Percentiles rank a stretch among this genome's conserved stretches.
These are phyloP conservation scores for Russula olivacea DNA, from an alignment of 768 basidiomycete species.

Conservation along the genomic window DNA sequence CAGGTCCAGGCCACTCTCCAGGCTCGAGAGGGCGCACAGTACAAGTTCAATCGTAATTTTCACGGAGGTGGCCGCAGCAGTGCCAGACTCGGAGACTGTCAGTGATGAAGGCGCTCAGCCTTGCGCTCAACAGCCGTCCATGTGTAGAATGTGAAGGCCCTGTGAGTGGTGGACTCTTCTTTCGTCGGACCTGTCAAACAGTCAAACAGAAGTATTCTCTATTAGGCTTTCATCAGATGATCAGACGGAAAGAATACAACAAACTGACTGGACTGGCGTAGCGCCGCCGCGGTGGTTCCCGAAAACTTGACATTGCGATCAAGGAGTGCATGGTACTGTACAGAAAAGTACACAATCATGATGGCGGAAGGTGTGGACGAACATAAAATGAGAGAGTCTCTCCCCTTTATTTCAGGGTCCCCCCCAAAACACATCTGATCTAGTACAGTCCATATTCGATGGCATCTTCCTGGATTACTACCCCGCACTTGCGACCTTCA, in stretches of 20 bases:
- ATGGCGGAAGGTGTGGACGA: neutral
- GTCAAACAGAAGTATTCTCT: neutral
- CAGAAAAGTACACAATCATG: neutral
- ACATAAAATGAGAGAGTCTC: neutral
- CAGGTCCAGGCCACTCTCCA: too few relatives aligned
- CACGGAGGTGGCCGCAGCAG: too few relatives aligned
- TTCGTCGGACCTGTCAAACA: neutral
- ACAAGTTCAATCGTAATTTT: too few relatives aligned
- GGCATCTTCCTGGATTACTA: neutral
- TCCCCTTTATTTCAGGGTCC: neutral
- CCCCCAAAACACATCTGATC: neutral
- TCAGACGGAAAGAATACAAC: too few relatives aligned
- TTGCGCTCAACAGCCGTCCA: too few relatives aligned
- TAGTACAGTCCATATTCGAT: neutral
- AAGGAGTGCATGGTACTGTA: too few relatives aligned
- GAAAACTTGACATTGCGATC: neutral
- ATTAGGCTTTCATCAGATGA: neutral
- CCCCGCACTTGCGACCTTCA: neutral
- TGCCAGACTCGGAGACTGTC: neutral
- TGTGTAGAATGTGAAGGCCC: too few relatives aligned
- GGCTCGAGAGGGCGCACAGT: too few relatives aligned
- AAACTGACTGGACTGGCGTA: neutral
- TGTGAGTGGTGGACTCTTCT: neutral
- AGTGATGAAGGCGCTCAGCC: neutral
- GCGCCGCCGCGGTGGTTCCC: neutral